A percentile compares a stretch with the other conserved stretches of the same genome.
Conservation (phyloP, 768 basidiomycete genomes). For the Trametes gibbosa region DNA sequence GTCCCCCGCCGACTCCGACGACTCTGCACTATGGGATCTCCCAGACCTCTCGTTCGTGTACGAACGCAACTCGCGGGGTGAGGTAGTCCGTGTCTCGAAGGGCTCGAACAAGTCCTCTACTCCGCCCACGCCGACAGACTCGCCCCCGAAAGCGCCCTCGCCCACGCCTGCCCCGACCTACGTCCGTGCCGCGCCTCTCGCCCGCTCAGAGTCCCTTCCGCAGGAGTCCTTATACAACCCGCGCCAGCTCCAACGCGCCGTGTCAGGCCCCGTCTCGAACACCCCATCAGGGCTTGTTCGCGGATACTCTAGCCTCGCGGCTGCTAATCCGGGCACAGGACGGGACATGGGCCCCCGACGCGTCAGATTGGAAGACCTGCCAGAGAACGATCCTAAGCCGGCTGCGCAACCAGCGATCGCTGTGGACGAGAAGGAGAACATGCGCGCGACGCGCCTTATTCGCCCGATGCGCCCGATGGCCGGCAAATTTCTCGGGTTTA, state of each 20-base stretch:
- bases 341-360: slow-evolving; percentile 27
- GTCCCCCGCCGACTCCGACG: slow-evolving; percentile 45
- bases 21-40: slow-evolving; percentile 43
- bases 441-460: slow-evolving; percentile 11
- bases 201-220: slow-evolving; percentile 65
- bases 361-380: slow-evolving; percentile 24
- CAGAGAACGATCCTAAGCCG: slow-evolving; percentile 37
- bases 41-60: slow-evolving; percentile 71
- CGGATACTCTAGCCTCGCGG: slow-evolving; percentile 25
- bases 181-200: slow-evolving; percentile 47
- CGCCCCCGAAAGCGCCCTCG: slow-evolving; percentile 30
- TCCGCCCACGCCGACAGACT: slow-evolving; percentile 41
- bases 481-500: slow-evolving; percentile 23
- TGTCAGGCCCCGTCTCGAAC: slow-evolving; percentile 50
- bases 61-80: slow-evolving; percentile 51
- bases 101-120: slow-evolving; percentile 47
- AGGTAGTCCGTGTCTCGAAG: slow-evolving; percentile 56
- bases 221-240: slow-evolving; percentile 31
- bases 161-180: slow-evolving; percentile 36
- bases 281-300: slow-evolving; percentile 32
- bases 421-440: slow-evolving; percentile 42
- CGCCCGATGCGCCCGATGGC: slow-evolving; percentile 10
- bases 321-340: slow-evolving; percentile 20
- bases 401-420: slow-evolving; percentile 14
- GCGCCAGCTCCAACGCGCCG: slow-evolving; percentile 64